Evolutionary conservation across 306 rosid genomes (phyloP).

Genomic region (Fragaria vesca): DNA sequence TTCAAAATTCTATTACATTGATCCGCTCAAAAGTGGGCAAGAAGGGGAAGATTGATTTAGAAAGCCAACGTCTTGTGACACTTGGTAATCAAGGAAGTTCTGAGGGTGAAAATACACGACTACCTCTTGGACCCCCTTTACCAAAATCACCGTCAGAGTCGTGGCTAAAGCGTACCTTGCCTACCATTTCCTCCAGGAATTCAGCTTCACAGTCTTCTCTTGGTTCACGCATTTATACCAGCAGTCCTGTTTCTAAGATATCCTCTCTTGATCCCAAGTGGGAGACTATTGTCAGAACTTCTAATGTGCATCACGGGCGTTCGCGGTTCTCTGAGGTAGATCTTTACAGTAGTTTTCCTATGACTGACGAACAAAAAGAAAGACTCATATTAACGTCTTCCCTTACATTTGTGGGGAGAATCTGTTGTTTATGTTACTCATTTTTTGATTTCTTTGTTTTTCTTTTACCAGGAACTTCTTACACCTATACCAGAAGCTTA

Average conservation of each 20-base stretch:
- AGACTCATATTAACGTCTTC: conserved; percentile 19
- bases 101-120: conserved; percentile 21
- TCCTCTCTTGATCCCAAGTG: conserved; percentile 40
- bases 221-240: conserved; percentile 26
- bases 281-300: conserved; percentile 55
- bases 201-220: conserved; percentile 38
- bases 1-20: conserved; percentile 19
- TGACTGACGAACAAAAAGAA: neutral
- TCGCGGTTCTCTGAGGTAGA: conserved; percentile 63
- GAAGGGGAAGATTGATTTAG: conserved; percentile 28
- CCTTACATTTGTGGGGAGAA: conserved; percentile 8
- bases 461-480: conserved; percentile 48
- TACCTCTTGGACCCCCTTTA: conserved; percentile 55
- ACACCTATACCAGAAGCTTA: conserved; percentile 69
- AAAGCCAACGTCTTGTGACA: conserved; percentile 30
- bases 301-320: conserved; percentile 40
- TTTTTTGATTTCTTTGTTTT: conserved; percentile 1
- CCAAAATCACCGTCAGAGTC: conserved; percentile 94
- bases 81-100: conserved; percentile 25
- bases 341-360: neutral
- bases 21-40: conserved; percentile 29
- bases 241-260: conserved; percentile 23
- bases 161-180: conserved; percentile 82
- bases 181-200: conserved; percentile 52
- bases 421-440: conserved; percentile 16